Evolutionary conservation across 2,329 filamentous ascomycete species (phyloP).

Genomic region (Pseudomassariella vexata): DNA sequence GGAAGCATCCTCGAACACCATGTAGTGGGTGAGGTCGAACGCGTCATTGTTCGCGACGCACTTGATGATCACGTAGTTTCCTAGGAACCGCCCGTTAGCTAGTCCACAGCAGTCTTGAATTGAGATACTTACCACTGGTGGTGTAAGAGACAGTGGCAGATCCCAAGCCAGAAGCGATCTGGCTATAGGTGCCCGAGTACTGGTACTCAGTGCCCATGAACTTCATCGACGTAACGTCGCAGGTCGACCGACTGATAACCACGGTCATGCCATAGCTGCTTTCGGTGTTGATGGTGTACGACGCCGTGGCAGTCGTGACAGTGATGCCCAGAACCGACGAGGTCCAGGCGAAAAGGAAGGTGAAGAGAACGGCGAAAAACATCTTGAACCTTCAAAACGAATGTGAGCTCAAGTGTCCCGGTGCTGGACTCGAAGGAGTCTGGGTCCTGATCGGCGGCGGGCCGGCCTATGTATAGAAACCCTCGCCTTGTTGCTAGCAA

Average conservation of each 20-base stretch:
- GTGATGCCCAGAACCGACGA: slow-evolving; percentile 17
- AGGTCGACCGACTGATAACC: slow-evolving; percentile 28
- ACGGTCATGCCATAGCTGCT: slow-evolving; percentile 20
- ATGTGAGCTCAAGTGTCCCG: no score
- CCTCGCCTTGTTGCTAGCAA: no score
- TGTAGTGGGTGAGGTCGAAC: slow-evolving; percentile 44
- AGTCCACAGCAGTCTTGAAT: no score
- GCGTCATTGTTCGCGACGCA: slow-evolving; percentile 40
- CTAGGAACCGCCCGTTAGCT: slow-evolving; percentile 35
- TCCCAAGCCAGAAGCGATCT: slow-evolving; percentile 49
- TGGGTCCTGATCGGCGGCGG: no score
- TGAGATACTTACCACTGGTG: slow-evolving; percentile 17
- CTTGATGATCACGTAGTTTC: slow-evolving; percentile 47
- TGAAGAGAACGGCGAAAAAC: slow-evolving; percentile 9
- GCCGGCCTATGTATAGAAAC: no score
- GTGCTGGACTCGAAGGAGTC: no score
- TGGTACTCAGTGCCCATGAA: slow-evolving; percentile 46
- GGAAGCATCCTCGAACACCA: slow-evolving; percentile 43
- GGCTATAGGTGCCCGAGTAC: slow-evolving; percentile 37
- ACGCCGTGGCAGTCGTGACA: slow-evolving; percentile 14
- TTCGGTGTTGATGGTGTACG: slow-evolving; percentile 21
- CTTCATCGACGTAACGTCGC: slow-evolving; percentile 48
- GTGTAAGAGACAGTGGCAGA: slow-evolving; percentile 39
- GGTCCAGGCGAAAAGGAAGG: slow-evolving; percentile 16
- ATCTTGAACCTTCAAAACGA: slow-evolving; percentile 10